Conservation (phyloP, 2,329 filamentous ascomycete species). For the Verticillium longisporum region DNA sequence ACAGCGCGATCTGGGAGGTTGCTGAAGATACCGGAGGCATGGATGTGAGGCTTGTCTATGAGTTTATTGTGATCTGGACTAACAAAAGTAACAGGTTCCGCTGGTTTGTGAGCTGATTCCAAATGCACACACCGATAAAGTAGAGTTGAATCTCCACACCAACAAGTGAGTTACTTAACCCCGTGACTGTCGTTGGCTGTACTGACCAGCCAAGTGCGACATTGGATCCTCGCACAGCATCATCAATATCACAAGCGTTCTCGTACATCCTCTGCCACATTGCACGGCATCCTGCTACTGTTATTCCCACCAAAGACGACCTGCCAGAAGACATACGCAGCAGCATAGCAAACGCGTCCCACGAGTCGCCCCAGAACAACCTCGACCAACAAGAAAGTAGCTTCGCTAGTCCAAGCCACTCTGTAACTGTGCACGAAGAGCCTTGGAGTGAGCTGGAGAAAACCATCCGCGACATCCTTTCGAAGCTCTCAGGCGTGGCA, state of each 20-base stretch:
- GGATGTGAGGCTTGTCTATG: constrained; percentile 43
- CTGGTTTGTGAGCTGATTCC: constrained; percentile 71
- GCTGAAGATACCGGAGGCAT: constrained; percentile 55
- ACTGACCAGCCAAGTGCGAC: not conserved
- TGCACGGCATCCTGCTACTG: constrained; percentile 6
- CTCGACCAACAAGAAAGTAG: constrained; percentile 6
- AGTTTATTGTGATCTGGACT: not conserved
- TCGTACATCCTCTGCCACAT: not conserved
- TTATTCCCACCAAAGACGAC: constrained; percentile 7
- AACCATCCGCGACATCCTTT: constrained; percentile 48
- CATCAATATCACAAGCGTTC: not conserved
- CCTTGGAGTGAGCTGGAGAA: constrained; percentile 45
- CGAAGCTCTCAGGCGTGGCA: constrained; percentile 48
- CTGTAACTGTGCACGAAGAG: not conserved
- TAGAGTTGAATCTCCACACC: constrained; percentile 58
- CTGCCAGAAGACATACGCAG: constrained; percentile 15
- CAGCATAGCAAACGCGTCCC: constrained; percentile 8
- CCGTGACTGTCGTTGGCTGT: not conserved
- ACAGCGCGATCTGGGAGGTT: constrained; percentile 48
- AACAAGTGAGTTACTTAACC: constrained; percentile 30
- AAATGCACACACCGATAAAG: constrained; percentile 36
- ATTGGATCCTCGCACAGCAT: not conserved
- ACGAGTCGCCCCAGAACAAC: not conserved
- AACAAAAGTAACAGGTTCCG: constrained; percentile 41
- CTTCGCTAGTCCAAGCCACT: not conserved